phyloP scores from a whole-genome alignment of 23 red algal genomes.

The Gracilaria gracilis region DNA sequence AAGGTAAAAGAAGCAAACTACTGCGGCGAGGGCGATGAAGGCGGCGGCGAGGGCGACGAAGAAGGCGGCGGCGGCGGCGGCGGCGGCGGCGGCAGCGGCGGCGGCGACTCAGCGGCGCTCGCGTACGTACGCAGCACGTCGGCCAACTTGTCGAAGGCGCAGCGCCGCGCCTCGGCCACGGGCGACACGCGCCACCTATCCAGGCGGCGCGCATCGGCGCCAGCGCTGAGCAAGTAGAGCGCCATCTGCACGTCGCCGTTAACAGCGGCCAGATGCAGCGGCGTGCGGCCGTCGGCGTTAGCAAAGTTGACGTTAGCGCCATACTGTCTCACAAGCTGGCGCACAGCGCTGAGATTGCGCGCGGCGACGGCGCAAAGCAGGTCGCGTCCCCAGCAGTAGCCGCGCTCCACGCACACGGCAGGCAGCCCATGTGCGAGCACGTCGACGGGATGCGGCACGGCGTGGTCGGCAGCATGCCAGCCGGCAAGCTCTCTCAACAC shows the following conservation, averaged over 20 bases:
- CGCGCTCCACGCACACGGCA: slow-evolving; percentile 32
- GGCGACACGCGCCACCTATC: slow-evolving; percentile 81
- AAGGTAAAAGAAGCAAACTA: too few relatives aligned
- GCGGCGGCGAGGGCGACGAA: background rate
- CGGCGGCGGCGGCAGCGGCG: slow-evolving; percentile 2
- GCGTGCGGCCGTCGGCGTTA: slow-evolving; percentile 76
- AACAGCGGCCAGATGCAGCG: slow-evolving; percentile 78
- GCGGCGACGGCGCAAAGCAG: slow-evolving; percentile 16
- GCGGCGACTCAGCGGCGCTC: background rate
- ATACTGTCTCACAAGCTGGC: slow-evolving; percentile 36
- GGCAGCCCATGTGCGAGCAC: slow-evolving; percentile 6
- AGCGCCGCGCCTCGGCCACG: slow-evolving; percentile 50
- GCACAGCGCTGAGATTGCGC: slow-evolving; percentile 7
- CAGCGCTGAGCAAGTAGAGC: slow-evolving; percentile 63
- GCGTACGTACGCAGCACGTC: background rate
- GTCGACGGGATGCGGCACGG: background rate
- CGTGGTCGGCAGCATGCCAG: background rate
- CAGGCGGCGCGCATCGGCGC: slow-evolving; percentile 50
- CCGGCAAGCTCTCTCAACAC: slow-evolving; percentile 8
- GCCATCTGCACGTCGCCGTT: slow-evolving; percentile 56
- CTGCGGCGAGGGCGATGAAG: background rate
- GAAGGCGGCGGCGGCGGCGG: background rate
- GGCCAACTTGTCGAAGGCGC: slow-evolving; percentile 24
- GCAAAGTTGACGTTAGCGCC: slow-evolving; percentile 62
- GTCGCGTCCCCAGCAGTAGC: slow-evolving; percentile 36